Conservation (phyloP, 176 grass and related monocot species). For the Leersia perrieri region DNA sequence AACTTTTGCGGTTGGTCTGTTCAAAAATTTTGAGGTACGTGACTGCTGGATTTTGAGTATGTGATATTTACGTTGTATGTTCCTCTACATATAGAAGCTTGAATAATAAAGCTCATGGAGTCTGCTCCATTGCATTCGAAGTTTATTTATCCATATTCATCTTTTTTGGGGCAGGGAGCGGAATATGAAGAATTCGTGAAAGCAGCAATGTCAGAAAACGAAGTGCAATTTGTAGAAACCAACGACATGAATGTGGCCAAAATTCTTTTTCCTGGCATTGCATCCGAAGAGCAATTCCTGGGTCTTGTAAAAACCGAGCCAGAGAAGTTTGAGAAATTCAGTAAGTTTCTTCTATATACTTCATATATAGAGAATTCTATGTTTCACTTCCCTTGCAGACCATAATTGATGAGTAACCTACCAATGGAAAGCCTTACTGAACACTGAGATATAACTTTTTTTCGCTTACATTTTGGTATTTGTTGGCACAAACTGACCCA, state of each 20-base stretch:
- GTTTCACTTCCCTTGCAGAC: not conserved
- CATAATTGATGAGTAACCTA: not conserved
- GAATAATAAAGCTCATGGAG: not conserved
- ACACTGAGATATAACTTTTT: not conserved
- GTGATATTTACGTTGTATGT: not conserved
- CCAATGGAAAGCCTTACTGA: not conserved
- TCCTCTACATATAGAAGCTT: not conserved
- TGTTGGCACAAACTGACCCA: not conserved
- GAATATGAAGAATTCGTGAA: conserved; percentile 75
- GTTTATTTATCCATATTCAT: not conserved
- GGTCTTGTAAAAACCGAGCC: conserved; percentile 83
- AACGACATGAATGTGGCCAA: conserved; percentile 63
- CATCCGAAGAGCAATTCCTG: conserved; percentile 63
- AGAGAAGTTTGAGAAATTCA: conserved; percentile 79
- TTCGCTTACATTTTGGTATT: not conserved
- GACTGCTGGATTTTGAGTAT: not conserved
- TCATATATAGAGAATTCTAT: not conserved
- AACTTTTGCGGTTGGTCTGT: conserved; percentile 60
- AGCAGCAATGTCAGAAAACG: conserved; percentile 60
- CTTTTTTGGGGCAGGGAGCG: conserved; percentile 45
- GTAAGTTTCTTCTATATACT: conserved; percentile 38
- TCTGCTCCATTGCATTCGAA: not conserved
- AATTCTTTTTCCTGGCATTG: conserved; percentile 66
- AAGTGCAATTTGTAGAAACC: conserved; percentile 91
- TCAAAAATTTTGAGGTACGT: conserved; percentile 81